These are phyloP conservation scores for Yamadazyma siamensis DNA, from an alignment of 1,139 yeast species.

Conservation along the genomic window DNA sequence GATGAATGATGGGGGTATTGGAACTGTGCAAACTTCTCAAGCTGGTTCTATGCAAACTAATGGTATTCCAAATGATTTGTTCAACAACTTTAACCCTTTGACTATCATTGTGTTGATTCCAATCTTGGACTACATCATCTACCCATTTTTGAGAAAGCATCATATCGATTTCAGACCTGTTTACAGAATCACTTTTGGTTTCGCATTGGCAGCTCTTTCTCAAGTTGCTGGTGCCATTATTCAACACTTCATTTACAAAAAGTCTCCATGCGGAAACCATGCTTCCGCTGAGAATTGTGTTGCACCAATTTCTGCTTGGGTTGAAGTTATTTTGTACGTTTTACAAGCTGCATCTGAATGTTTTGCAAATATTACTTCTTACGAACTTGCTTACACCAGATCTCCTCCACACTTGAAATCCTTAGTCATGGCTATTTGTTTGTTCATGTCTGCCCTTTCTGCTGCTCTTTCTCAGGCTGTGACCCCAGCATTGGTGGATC, in stretches of 20 bases:
- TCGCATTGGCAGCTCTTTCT: slow-evolving; percentile 31
- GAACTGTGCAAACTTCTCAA: slow-evolving; percentile 60
- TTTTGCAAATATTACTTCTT: slow-evolving; percentile 64
- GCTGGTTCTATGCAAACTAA: slow-evolving; percentile 64
- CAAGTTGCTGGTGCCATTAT: slow-evolving; percentile 42
- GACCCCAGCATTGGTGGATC: slow-evolving; percentile 40
- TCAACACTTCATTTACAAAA: slow-evolving; percentile 31
- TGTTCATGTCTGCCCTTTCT: slow-evolving; percentile 56
- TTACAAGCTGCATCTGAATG: slow-evolving; percentile 66
- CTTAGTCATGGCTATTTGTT: slow-evolving; percentile 63
- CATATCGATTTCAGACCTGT: slow-evolving; percentile 38
- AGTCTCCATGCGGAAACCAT: slow-evolving; percentile 38
- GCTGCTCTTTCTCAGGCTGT: slow-evolving; percentile 58
- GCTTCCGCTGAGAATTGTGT: slow-evolving; percentile 41
- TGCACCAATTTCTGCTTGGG: slow-evolving; percentile 58
- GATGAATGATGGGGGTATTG: slow-evolving; percentile 65
- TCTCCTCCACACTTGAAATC: slow-evolving; percentile 69
- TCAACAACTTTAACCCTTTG: slow-evolving; percentile 65
- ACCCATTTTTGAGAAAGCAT: slow-evolving; percentile 55
- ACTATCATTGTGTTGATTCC: slow-evolving; percentile 66
- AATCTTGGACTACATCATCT: slow-evolving; percentile 52
- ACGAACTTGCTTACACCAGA: slow-evolving; percentile 68
- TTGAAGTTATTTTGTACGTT: slow-evolving; percentile 47
- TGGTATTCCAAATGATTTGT: slow-evolving; percentile 71
- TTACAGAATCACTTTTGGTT: slow-evolving; percentile 35